Base-by-base conservation (phyloP, 108 stramenopile species). In the Aurantiochytrium sp. region DNA sequence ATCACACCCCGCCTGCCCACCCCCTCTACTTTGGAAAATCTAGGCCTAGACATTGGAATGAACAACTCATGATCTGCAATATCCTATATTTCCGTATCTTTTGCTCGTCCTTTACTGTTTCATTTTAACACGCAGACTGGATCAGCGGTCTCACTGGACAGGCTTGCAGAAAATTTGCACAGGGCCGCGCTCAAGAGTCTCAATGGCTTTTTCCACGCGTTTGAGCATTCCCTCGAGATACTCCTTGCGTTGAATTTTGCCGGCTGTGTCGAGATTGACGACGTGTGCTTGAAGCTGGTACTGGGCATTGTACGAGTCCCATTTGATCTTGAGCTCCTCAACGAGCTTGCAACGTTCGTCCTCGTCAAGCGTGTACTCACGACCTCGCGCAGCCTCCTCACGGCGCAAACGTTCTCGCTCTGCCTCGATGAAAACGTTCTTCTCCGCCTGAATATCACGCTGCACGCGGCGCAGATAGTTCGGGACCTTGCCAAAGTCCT, bases 401-500 rank as follows among this genome's bases (percentile, higher is more conserved):
- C 60, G 88, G 14, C 83, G 49, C 16, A 23, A 58, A 47, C 49
- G 69, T 21, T 93, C 95, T 89, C 91, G 94, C 91, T 95, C 95
- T 64, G 94, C 94, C 87, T 93, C 44, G 3, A 96, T 94, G 88
- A 94, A 94, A 71, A 44, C 88, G 10, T 94, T 91, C 87, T 96
- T 96, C 91, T 96, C 96, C 5, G 93, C 60, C 12, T 87, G 64
- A 35, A 96, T 93, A 60, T 95, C 94, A 43, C 88, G 93, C 90
- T 96, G 94, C 16, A 96, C 93, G 29, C 92, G 92, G 21, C 60
- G 58, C 51, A 96, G 92, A 88, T 96, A 96, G 14, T 93, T 89
- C 14, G 96, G 96, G 8, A 96, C 94, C 89, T 95, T 96, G 72
- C 95, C 96, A 58, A 94, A 96, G 49, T 96, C 96, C 58, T 95